Base-by-base conservation (phyloP, 495 filamentous ascomycete genomes). In the Choiromyces venosus region DNA sequence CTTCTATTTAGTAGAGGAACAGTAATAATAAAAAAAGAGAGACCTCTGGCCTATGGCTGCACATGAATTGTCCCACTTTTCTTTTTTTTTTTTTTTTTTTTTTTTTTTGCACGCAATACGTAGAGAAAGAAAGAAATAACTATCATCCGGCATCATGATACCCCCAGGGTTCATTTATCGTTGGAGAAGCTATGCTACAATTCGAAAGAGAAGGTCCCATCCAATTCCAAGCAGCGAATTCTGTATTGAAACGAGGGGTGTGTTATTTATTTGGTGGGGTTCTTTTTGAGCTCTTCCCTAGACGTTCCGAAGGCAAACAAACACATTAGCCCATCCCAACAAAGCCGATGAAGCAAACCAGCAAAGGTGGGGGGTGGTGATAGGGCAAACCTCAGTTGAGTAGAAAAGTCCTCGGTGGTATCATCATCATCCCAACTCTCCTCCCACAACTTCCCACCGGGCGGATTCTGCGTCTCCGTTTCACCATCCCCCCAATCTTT, bases 391-490 rank as follows among this genome's bases (percentile, higher is more conserved):
- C 93, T 96, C 82, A 99, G 84, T 88, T 97, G 95, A 82, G 91
- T 88, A 18, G 93, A 93, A 82, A 99, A 99, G 79, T 99, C 95
- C 82, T 98, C 96, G 78, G 87, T 94, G 71, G 93, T 93, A 85
- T 98, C 95, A 83, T 99, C 95, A 79, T 99, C 95, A 83, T 99
- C 95, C 95, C 95, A 99, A 85, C 93, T 97, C 87, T 99, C 95
- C 85, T 99, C 95, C 95, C 95, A 99, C 72, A 99, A 84, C 37
- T 80, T 80, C 21, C 74, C 78, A 74, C 72, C 69, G 36, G 75
- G 75, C 2, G 52, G 52, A 61, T 61, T 71, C 52, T 71, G 65
- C 8, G 71, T 74, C 71, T 79, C 84, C 78, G 79, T 71, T 56
- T 81, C 79, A 12, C 68, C 67, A 71, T 81, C 79, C 42, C 75